Evolutionary conservation across 1,284 basidiomycete genomes (phyloP).

Genomic region (Mycosarcoma maydis): DNA sequence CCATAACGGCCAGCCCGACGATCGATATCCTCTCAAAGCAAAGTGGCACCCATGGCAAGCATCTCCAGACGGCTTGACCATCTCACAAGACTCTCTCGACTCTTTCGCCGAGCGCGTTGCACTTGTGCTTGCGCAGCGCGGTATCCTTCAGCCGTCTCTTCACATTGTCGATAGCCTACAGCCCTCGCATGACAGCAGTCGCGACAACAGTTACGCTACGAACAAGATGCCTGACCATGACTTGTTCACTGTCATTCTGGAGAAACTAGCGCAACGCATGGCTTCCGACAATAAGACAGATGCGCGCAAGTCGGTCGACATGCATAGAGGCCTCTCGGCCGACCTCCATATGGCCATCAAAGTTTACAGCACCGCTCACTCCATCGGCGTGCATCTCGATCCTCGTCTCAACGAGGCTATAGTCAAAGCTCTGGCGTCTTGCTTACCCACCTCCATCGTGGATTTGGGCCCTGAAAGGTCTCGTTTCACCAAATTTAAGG

Average conservation of each 20-base stretch:
- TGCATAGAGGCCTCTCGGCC: conserved; percentile 17
- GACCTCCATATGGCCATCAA: conserved; percentile 29
- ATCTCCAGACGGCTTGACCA: background rate
- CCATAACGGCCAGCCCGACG: conserved; percentile 2
- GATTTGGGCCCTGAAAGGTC: conserved; percentile 18
- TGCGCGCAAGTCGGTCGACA: conserved; percentile 15
- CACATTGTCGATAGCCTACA: conserved; percentile 25
- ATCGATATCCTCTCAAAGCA: conserved; percentile 13
- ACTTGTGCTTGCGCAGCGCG: conserved; percentile 37
- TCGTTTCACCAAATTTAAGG: conserved; percentile 10
- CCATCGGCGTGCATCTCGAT: conserved; percentile 15
- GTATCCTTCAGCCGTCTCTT: conserved; percentile 29
- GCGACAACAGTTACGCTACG: background rate
- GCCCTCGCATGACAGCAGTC: background rate
- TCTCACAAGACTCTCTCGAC: conserved; percentile 23
- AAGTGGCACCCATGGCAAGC: conserved; percentile 46
- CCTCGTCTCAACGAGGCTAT: conserved; percentile 26
- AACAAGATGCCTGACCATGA: conserved; percentile 29
- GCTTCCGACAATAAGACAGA: background rate
- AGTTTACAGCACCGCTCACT: conserved; percentile 20
- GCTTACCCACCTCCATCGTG: conserved; percentile 17
- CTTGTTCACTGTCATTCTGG: conserved; percentile 25
- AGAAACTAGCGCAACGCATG: conserved; percentile 28
- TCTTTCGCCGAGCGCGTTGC: conserved; percentile 36
- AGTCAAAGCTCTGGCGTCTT: conserved; percentile 20